phyloP scores from a whole-genome alignment of 306 rosid genomes.

The Heteromeles arbutifolia region DNA sequence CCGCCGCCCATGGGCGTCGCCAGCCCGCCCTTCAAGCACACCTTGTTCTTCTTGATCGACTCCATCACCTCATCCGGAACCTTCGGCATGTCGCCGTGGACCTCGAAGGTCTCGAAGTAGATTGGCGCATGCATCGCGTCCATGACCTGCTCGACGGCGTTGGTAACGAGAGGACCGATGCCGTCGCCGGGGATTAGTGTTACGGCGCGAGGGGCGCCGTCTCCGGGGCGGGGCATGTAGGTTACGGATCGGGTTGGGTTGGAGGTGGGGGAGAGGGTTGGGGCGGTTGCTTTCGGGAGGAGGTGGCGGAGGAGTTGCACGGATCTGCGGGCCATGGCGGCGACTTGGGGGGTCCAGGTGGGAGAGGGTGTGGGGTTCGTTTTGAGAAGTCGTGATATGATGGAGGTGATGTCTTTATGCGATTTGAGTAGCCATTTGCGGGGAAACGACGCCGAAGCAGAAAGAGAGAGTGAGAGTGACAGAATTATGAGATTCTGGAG shows the following conservation, averaged over 20 bases:
- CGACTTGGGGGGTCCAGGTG: neutral
- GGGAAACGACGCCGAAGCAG: neutral
- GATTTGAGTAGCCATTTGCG: constrained; percentile 22
- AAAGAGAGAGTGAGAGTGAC: neutral
- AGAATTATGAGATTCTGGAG: neutral
- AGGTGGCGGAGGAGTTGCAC: constrained; percentile 18
- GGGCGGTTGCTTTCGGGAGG: constrained; percentile 12
- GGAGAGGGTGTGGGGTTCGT: neutral
- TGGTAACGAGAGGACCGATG: constrained; percentile 69
- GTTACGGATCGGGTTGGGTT: constrained; percentile 51
- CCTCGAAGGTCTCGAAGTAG: constrained; percentile 59
- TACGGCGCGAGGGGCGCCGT: constrained; percentile 62
- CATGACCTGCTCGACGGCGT: constrained; percentile 81
- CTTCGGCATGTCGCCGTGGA: constrained; percentile 60
- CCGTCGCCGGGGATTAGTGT: constrained; percentile 86
- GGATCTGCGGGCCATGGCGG: constrained; percentile 50
- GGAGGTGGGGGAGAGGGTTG: constrained; percentile 1
- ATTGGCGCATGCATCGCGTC: constrained; percentile 85
- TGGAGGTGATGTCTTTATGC: constrained; percentile 4
- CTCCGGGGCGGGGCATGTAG: constrained; percentile 86
- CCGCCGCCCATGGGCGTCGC: constrained; percentile 87
- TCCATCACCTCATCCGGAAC: constrained; percentile 63
- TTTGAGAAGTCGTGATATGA: constrained; percentile 10
- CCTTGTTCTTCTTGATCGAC: constrained; percentile 76
- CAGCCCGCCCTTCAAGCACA: constrained; percentile 74